These are phyloP conservation scores for Mycena crocata DNA, from an alignment of 768 basidiomycete species.

Conservation along the genomic window DNA sequence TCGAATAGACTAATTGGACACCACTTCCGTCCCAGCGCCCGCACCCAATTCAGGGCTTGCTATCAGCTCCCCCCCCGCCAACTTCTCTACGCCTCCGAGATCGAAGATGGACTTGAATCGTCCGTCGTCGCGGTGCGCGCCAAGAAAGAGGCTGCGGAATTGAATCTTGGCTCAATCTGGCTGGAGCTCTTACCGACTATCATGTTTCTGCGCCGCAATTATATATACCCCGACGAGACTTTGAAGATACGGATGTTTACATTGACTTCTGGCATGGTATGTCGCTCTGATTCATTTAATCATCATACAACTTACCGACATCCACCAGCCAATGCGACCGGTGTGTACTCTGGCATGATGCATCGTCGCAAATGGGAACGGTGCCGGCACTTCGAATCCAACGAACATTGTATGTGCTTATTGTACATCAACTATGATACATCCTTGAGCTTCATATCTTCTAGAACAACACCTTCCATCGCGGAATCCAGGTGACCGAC, in stretches of 20 bases:
- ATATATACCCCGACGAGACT: too few species aligned
- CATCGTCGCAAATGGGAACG: conserved; percentile 31
- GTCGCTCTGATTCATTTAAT: not conserved
- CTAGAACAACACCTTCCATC: conserved; percentile 28
- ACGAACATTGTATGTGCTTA: conserved; percentile 8
- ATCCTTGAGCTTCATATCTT: not conserved
- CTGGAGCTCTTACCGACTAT: too few species aligned
- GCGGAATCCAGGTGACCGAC: conserved; percentile 30
- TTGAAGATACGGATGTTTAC: conserved; percentile 26
- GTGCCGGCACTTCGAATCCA: conserved; percentile 8
- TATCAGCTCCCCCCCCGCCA: too few species aligned
- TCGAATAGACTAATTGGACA: too few species aligned
- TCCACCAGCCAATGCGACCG: conserved; percentile 27
- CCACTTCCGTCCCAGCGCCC: too few species aligned
- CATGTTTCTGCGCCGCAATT: too few species aligned
- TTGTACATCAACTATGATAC: not conserved
- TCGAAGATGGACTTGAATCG: too few species aligned
- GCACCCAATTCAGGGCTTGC: too few species aligned
- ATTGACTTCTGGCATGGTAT: conserved; percentile 34
- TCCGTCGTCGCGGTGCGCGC: too few species aligned
- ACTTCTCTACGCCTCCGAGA: too few species aligned
- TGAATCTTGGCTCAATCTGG: too few species aligned
- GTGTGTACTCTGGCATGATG: conserved; percentile 32
- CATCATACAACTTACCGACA: not conserved
- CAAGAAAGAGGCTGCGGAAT: too few species aligned